Conservation (phyloP, 495 filamentous ascomycete species). For the Viridothelium virens region DNA sequence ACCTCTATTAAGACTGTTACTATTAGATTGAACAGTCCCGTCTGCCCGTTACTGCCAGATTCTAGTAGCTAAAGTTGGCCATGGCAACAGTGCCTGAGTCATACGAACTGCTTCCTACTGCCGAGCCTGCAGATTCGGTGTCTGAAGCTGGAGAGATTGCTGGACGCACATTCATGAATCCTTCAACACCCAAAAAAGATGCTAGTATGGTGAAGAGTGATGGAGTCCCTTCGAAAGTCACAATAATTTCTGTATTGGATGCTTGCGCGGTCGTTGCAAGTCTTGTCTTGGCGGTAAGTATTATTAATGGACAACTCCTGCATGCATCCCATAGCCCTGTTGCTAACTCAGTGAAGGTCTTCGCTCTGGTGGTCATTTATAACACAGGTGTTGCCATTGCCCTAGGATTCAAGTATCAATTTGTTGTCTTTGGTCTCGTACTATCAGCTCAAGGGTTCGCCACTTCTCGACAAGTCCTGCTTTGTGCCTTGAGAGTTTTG, state of each 20-base stretch:
- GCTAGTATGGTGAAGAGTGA: neutral
- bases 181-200: neutral
- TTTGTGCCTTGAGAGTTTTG: neutral
- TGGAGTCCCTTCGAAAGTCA: neutral
- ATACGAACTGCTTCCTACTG: neutral
- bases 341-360: neutral
- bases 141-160: neutral
- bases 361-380: neutral
- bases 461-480: neutral
- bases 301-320: neutral
- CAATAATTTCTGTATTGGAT: neutral
- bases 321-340: neutral
- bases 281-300: neutral
- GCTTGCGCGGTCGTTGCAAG: neutral
- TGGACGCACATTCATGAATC: neutral
- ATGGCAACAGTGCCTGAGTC: neutral
- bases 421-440: neutral
- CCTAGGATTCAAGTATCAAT: slow-evolving; percentile 1
- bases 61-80: neutral
- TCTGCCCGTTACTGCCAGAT: neutral
- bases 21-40: too few species aligned
- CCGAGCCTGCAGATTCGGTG: neutral
- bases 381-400: neutral
- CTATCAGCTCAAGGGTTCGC: neutral
- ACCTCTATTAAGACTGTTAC: too few species aligned